A percentile compares a stretch with the other conserved stretches of the same genome.
Evolutionary conservation across 768 basidiomycete species (phyloP).

Genomic region (Cytidiella melzeri): DNA sequence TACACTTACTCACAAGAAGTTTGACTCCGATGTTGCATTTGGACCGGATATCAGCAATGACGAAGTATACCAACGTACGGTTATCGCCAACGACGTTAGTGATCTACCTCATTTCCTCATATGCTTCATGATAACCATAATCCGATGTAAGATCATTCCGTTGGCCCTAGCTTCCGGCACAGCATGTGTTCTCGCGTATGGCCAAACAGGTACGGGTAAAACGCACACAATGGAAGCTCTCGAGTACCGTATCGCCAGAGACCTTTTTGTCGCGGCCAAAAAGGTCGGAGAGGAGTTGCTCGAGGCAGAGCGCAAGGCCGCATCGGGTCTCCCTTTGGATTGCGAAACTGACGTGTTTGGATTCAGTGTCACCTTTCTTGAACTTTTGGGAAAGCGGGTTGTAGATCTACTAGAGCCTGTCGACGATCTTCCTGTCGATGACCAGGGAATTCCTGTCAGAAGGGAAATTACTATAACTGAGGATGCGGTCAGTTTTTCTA

Average conservation of each 20-base stretch:
- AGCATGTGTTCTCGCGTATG: conserved; percentile 29
- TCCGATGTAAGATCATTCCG: conserved; percentile 20
- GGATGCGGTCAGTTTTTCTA: conserved; percentile 22
- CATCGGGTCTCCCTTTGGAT: not conserved
- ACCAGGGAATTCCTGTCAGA: conserved; percentile 20
- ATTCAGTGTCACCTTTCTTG: conserved; percentile 29
- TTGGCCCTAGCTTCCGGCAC: conserved; percentile 27
- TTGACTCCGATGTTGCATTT: conserved; percentile 30
- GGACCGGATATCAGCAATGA: conserved; percentile 28
- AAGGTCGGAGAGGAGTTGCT: conserved; percentile 18
- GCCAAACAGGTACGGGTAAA: conserved; percentile 29
- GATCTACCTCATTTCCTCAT: not conserved
- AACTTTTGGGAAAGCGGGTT: conserved; percentile 28
- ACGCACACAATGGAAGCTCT: conserved; percentile 31
- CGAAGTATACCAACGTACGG: conserved; percentile 30
- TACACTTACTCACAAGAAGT: conserved; percentile 29
- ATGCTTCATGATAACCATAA: not conserved
- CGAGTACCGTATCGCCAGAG: conserved; percentile 29
- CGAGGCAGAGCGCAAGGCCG: conserved; percentile 12
- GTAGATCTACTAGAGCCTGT: conserved; percentile 23
- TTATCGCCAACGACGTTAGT: conserved; percentile 26
- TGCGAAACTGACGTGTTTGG: conserved; percentile 20
- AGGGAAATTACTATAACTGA: conserved; percentile 27
- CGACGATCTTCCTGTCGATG: conserved; percentile 21
- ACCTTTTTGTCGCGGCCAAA: conserved; percentile 25